These are phyloP conservation scores for Trametes punicea DNA, from an alignment of 768 basidiomycete genomes.

Conservation along the genomic window DNA sequence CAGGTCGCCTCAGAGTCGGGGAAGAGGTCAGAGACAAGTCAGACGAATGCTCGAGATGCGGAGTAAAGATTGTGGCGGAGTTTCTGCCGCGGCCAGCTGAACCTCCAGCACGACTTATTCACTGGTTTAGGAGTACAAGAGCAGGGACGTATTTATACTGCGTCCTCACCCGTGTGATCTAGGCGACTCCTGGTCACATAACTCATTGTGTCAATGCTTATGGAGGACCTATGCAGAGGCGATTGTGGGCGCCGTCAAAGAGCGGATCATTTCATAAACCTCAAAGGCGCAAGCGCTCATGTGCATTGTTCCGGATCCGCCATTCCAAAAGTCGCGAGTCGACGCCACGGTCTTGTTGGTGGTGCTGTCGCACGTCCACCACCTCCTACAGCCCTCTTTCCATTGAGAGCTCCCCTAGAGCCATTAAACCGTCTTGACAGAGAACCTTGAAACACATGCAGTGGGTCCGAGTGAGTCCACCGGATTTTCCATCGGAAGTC, in stretches of 20 bases:
- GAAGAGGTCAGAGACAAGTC: slow-evolving; percentile 13
- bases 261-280: slow-evolving; percentile 4
- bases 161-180: slow-evolving; percentile 7
- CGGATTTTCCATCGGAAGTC: neutral
- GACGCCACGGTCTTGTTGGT: too few species aligned
- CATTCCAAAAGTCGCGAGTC: neutral
- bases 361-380: too few species aligned
- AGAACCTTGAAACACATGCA: neutral
- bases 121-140: slow-evolving; percentile 3
- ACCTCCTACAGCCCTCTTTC: too few species aligned
- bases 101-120: slow-evolving; percentile 10
- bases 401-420: too few species aligned
- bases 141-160: slow-evolving; percentile 11
- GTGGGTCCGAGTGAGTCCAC: slow-evolving; percentile 34
- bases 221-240: neutral
- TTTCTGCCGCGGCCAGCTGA: slow-evolving; percentile 13
- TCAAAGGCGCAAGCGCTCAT: neutral
- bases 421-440: too few species aligned
- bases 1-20: slow-evolving; percentile 11
- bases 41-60: slow-evolving; percentile 14
- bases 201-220: slow-evolving; percentile 4
- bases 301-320: slow-evolving; percentile 2
- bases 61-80: slow-evolving; percentile 26
- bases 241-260: slow-evolving; percentile 6
- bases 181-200: slow-evolving; percentile 6